These are phyloP conservation scores for Chlamydomonas sphaeroides DNA, from an alignment of 139 green algal genomes.

Conservation along the genomic window DNA sequence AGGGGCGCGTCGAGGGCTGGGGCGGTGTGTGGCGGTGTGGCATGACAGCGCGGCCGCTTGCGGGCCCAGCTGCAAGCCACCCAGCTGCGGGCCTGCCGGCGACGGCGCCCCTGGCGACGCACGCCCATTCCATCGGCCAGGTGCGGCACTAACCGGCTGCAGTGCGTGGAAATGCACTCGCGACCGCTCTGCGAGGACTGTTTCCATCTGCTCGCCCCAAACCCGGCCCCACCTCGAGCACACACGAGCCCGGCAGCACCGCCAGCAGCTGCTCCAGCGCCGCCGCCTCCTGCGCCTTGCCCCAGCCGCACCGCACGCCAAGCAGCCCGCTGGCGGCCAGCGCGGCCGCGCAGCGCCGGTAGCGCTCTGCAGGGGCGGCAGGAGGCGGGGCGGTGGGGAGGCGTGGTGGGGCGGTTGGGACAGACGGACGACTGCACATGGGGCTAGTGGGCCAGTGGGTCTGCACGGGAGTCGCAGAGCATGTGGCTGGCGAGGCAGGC, in stretches of 20 bases:
- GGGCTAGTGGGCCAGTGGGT: no score
- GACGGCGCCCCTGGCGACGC: neutral
- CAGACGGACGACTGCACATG: neutral
- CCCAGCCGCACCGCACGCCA: slow-evolving; percentile 73
- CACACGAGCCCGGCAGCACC: slow-evolving; percentile 20
- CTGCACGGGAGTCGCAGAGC: no score
- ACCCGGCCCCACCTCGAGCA: slow-evolving; percentile 40
- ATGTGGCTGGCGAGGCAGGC: no score
- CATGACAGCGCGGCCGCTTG: neutral
- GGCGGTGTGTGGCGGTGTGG: no score
- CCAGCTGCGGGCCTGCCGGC: neutral
- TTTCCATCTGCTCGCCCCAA: neutral
- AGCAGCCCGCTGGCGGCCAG: slow-evolving; percentile 11
- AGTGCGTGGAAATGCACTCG: no score
- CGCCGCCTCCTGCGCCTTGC: slow-evolving; percentile 67
- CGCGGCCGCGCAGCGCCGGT: slow-evolving; percentile 7
- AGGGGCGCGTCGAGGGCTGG: neutral
- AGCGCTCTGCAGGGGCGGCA: neutral
- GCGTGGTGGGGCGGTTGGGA: neutral
- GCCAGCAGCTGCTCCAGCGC: slow-evolving; percentile 61
- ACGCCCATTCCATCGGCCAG: no score
- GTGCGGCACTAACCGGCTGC: no score
- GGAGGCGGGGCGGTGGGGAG: neutral
- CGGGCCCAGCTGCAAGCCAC: neutral
- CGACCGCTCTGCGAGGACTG: no score